Conservation (phyloP, 768 basidiomycete species). For the Serendipita indica region DNA sequence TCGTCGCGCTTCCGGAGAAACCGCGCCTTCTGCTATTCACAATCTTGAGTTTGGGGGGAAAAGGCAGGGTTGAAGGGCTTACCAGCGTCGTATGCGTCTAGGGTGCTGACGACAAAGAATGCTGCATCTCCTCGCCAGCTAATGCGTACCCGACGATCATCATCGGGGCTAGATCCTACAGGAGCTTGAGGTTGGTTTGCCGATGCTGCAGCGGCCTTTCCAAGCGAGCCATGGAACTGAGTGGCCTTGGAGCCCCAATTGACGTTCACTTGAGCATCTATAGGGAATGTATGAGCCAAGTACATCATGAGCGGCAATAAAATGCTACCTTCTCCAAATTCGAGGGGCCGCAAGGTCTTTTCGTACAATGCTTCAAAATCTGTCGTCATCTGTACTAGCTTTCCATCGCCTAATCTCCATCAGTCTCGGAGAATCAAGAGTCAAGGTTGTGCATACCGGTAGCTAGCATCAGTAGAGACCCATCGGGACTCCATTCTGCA, state of each 20-base stretch:
- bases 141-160: constrained; percentile 56
- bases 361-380: constrained; percentile 83
- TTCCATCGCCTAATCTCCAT: constrained; percentile 41
- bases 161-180: constrained; percentile 44
- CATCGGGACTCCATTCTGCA: constrained; percentile 86
- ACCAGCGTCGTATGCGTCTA: constrained; percentile 30
- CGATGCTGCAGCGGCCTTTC: constrained; percentile 60
- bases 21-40: constrained; percentile 16
- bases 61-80: background rate
- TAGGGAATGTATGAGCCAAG: constrained; percentile 9
- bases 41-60: background rate
- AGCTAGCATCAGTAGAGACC: constrained; percentile 64
- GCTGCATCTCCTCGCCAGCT: constrained; percentile 91
- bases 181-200: constrained; percentile 22
- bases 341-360: constrained; percentile 46
- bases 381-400: constrained; percentile 76
- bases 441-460: constrained; percentile 39
- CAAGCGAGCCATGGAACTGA: constrained; percentile 92
- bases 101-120: constrained; percentile 71
- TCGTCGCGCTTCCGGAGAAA: constrained; percentile 30
- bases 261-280: constrained; percentile 84
- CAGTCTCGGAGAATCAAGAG: background rate
- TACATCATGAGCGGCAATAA: background rate
- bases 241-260: constrained; percentile 97
- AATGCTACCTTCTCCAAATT: constrained; percentile 69